A percentile compares a stretch with the other conserved stretches of the same genome.
Evolutionary conservation across 805 yeast species (phyloP).

Genomic region (Metschnikowia hibisci): DNA sequence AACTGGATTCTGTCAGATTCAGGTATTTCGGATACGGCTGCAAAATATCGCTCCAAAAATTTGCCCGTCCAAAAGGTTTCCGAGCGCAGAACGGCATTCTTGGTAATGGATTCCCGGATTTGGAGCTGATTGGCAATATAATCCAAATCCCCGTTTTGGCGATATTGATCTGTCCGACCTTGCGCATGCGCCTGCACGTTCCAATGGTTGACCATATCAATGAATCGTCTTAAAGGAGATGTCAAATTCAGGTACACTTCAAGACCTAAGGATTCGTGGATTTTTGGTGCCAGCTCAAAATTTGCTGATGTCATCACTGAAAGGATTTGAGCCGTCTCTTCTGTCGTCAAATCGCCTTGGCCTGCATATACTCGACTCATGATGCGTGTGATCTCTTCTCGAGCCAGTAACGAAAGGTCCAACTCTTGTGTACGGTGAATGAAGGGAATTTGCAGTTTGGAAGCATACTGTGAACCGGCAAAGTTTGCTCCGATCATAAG

Average conservation of each 20-base stretch:
- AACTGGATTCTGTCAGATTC: constrained; percentile 22
- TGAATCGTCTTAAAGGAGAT: constrained; percentile 33
- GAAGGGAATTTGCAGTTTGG: constrained; percentile 45
- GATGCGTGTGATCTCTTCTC: constrained; percentile 23
- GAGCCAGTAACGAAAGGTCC: constrained; percentile 22
- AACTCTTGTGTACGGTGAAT: constrained; percentile 42
- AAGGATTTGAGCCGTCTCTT: constrained; percentile 41
- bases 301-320: constrained; percentile 52
- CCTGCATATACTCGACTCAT: constrained; percentile 17
- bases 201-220: constrained; percentile 61
- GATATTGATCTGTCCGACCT: not conserved
- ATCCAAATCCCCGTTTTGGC: constrained; percentile 24
- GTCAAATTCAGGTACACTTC: constrained; percentile 68
- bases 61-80: constrained; percentile 38
- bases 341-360: constrained; percentile 24
- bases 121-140: constrained; percentile 42
- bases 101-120: constrained; percentile 39
- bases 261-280: constrained; percentile 65
- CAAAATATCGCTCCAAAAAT: constrained; percentile 29
- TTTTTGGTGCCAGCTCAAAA: constrained; percentile 40
- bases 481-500: constrained; percentile 77
- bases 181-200: constrained; percentile 38
- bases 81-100: constrained; percentile 23
- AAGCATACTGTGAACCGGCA: constrained; percentile 50
- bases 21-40: constrained; percentile 14